Base-by-base conservation (phyloP, 164 flowering plant species). In the Tetracentron sinense region DNA sequence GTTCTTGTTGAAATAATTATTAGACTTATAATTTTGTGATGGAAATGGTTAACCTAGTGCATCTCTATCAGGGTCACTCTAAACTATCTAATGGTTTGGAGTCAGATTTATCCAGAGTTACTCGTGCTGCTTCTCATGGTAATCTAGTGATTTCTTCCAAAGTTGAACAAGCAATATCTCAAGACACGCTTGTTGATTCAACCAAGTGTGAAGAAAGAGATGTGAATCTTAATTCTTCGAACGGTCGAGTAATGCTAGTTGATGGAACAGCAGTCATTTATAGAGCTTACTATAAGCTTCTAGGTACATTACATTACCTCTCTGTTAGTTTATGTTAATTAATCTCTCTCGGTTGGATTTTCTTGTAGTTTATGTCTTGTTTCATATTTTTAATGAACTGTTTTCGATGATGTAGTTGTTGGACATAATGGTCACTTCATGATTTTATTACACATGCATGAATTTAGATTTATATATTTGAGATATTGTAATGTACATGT, bases 191-290 rank as follows among this genome's bases (percentile, higher is more conserved):
- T 2, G 16, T 64, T 47, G 67, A 69, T 69, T 47, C 77, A 22
- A 54, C 51, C 58, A 67, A 76, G 28, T 19, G 27, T 47, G 51
- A 61, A 54, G 75, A 70, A 25, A 61, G 42, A 58, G 72, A 47
- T 56, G 60, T 63, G 35, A 57, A 70, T 47, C 54, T 30, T 44
- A 76, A 63, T 75, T 38, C 81, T 50, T 78, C 79, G 26, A 70
- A 76, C 69, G 89, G 87, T 35, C 82, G 93, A 77, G 84, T 92
- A 35, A 92, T 92, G 96, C 92, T 92, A 17, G 78, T 92, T 69
- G 98, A 92, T 83, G 98, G 98, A 25, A 92, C 95, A 57, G 74
- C 98, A 25, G 59, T 88, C 52, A 84, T 92, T 8, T 90, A 90
- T 63, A 81, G 96, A 74, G 90, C 98, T 28, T 92, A 92, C 73